Base-by-base conservation (phyloP, 2,329 filamentous ascomycete species). In the Aspergillus alliaceus region DNA sequence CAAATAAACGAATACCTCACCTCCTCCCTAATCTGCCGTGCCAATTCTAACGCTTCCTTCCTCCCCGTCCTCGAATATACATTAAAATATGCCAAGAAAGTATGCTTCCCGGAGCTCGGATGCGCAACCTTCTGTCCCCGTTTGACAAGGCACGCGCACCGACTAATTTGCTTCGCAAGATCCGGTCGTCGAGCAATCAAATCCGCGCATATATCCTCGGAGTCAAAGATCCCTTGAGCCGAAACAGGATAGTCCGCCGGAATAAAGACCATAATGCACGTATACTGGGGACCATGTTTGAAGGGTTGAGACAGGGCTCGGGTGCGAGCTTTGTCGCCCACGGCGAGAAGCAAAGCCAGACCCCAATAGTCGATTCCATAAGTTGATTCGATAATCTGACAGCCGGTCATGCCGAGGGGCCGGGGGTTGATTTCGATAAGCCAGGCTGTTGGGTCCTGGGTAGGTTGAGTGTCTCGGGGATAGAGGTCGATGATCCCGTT, bases 311-410 rank as follows among this genome's bases (percentile, higher is more conserved):
- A 53, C 7, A 60, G 22, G 1, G 32, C n/a, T 3, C 15, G 24
- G 20, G 34, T 12, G 1, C 55, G 58, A 1, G 14, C 1, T 6
- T 51, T 7, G 14, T 60, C 58, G 2, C 32, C 6, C 8, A 58
- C 15, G 1, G 24, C 22, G 2, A 52, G 15, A 22, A 60, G 34
- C 8, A 53, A 8, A 1, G 22, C 48, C 0, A 57, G 37, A 12
- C 9, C 56, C 31, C 25, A 47, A 20, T 59, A 61, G 22, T 61
- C 57, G 14, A 61, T 47, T 2, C 59, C 56, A 29, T 59, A 61
- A 3, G 51, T 54, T 0, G 20, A 31, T 12, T 56, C 35, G n/a
- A 53, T 35, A 4, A 27, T 32, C 2, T 18, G 34, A 4, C 44
- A 35, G 8, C 31, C 55, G 3, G 22, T n/a, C 25, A 44, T 35